Base-by-base conservation (phyloP, 2,329 filamentous ascomycete species). In the Fusarium newnesense region DNA sequence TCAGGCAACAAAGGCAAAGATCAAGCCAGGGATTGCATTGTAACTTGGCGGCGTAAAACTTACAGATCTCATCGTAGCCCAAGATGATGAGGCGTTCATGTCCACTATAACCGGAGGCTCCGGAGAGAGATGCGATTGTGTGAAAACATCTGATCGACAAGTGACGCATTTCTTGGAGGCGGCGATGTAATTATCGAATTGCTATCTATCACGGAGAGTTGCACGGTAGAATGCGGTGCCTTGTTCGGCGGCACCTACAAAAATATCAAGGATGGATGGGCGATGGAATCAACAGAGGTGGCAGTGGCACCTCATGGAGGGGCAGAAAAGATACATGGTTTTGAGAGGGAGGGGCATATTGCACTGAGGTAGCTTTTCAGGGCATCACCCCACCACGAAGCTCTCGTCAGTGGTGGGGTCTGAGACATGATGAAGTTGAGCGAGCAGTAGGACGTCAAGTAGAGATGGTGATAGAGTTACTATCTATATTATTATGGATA, bases 381-480 rank as follows among this genome's bases (percentile, higher is more conserved):
- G 26, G 42, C 61, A 73, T 73, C 70, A 73, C 70, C 70, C 70
- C 70, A 73, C 70, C 58, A 65, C 40, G 59, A 60, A 69, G 69
- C 69, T 72, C 42, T 70, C n/a, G 50, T 61, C 63, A 52, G 26
- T 67, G 50, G 69, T 56, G 69, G 69, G 64, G 69, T 69, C 52
- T 53, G 40, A 50, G 54, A 21, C 43, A 26, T 54, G 46, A 68
- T 40, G 42, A 37, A 37, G 34, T 40, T 36, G 39, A 40, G 26
- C 12, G 32, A 30, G 28, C 12, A 34, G 16, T 42, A 36, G 24
- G n/a, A 19, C 9, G n/a, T 44, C 43, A 46, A 28, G 42, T 44
- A 44, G 24, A 36, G 28, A 32, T 32, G 49, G 34, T 19, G 19
- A 63, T 24, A 42, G 30, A 37, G 28, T 52, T 30, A 32, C 15